Conservation (phyloP, 2,329 filamentous ascomycete species). For the Phaeoacremonium minimum region DNA sequence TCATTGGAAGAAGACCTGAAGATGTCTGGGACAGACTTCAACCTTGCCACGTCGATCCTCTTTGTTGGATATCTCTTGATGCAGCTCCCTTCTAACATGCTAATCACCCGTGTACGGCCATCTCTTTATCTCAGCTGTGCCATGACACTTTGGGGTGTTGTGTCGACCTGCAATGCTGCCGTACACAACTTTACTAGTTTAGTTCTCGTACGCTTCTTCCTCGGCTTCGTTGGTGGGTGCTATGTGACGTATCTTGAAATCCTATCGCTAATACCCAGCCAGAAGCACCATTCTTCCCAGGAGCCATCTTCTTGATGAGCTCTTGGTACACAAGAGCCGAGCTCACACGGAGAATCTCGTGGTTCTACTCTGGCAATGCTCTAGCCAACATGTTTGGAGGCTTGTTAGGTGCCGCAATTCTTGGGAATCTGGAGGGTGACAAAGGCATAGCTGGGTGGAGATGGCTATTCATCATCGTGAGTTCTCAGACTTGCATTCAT, state of each 20-base stretch:
- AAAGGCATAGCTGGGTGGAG: conserved; percentile 23
- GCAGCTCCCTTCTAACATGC: conserved; percentile 57
- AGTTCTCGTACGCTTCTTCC: conserved; percentile 41
- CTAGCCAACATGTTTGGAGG: conserved; percentile 48
- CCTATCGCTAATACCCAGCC: too few relatives aligned
- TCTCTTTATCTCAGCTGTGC: conserved; percentile 46
- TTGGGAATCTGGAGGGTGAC: conserved; percentile 31
- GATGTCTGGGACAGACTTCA: conserved; percentile 54
- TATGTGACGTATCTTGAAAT: too few relatives aligned
- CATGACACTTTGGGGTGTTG: conserved; percentile 36
- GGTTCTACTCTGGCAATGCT: conserved; percentile 40
- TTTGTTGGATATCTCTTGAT: conserved; percentile 59
- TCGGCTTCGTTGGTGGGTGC: conserved; percentile 33
- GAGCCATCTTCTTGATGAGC: conserved; percentile 40
- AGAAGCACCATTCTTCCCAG: conserved; percentile 48
- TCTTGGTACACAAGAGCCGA: conserved; percentile 40
- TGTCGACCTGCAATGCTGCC: conserved; percentile 41
- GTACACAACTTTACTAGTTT: conserved; percentile 35
- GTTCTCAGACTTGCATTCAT: too few relatives aligned
- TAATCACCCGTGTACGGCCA: conserved; percentile 46
- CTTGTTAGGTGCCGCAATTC: conserved; percentile 42
- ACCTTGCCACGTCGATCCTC: conserved; percentile 48
- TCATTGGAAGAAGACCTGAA: conserved; percentile 46
- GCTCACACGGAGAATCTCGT: conserved; percentile 38
- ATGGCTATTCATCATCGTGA: conserved; percentile 24